Conservation (phyloP, 2,329 filamentous ascomycete genomes). For the Dothidotthia symphoricarpi region DNA sequence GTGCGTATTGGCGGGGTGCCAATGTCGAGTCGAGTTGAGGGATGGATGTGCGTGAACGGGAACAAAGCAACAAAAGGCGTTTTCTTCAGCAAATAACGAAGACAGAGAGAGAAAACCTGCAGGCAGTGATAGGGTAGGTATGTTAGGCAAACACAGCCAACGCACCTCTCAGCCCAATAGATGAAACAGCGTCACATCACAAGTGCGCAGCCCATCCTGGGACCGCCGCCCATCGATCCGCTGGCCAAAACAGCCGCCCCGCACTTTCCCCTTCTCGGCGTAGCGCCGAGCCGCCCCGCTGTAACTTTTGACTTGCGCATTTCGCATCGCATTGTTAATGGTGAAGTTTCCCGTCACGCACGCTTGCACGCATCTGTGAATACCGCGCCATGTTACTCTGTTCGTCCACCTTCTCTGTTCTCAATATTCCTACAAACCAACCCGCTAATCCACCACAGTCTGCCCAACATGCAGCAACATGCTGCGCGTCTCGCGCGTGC, state of each 20-base stretch:
- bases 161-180: too few species aligned
- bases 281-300: conserved; percentile 26
- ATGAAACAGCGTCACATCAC: too few species aligned
- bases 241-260: conserved; percentile 12
- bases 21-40: too few species aligned
- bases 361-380: conserved; percentile 6
- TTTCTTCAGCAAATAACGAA: too few species aligned
- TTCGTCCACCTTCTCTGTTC: conserved; percentile 41
- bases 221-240: too few species aligned
- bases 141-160: too few species aligned
- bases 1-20: too few species aligned
- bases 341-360: background rate
- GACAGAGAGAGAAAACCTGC: too few species aligned
- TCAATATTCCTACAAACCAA: background rate
- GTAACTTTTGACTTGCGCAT: conserved; percentile 24
- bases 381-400: conserved; percentile 62
- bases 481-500: conserved; percentile 64
- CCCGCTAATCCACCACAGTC: conserved; percentile 51
- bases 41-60: too few species aligned
- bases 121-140: too few species aligned
- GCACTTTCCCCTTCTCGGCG: conserved; percentile 22
- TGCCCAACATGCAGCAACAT: conserved; percentile 83
- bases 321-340: background rate
- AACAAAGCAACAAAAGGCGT: too few species aligned
- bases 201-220: too few species aligned